Percentiles rank a stretch among this genome's conserved stretches.
These are phyloP conservation scores for Globisporangium emineosum DNA, from an alignment of 352 stramenopile species.

Conservation along the genomic window DNA sequence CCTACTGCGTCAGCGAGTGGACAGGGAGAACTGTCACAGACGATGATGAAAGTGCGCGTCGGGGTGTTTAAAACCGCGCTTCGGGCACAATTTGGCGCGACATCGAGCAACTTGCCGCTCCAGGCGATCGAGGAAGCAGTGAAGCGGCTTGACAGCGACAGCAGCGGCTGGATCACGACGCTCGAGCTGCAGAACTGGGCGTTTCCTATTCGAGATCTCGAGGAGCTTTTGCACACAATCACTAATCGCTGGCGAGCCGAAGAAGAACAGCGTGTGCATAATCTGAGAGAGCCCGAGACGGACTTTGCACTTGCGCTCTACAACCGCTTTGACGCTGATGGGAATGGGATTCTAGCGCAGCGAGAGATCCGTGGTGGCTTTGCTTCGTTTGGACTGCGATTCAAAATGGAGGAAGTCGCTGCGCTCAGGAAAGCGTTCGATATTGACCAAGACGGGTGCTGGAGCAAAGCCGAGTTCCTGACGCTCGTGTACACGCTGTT, in stretches of 20 bases:
- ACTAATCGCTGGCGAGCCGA: constrained; percentile 30
- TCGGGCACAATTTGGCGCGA: constrained; percentile 16
- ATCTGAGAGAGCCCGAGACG: neutral
- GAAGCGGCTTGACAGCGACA: constrained; percentile 47
- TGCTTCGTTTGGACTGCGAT: constrained; percentile 28
- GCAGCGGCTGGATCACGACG: constrained; percentile 69
- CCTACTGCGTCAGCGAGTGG: neutral
- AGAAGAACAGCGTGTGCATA: neutral
- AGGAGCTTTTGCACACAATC: constrained; percentile 50
- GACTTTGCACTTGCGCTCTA: constrained; percentile 37
- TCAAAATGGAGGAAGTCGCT: constrained; percentile 40
- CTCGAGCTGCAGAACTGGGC: constrained; percentile 47
- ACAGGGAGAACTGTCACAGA: neutral
- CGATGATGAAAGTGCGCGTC: constrained; percentile 46
- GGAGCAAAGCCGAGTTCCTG: constrained; percentile 47
- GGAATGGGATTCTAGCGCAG: constrained; percentile 55
- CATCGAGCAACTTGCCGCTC: constrained; percentile 16
- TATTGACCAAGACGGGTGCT: constrained; percentile 45
- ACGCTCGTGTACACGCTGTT: constrained; percentile 40
- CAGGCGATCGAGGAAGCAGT: constrained; percentile 34
- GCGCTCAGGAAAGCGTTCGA: constrained; percentile 58
- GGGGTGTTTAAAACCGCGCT: constrained; percentile 60
- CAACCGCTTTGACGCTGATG: constrained; percentile 48
- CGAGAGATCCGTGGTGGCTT: constrained; percentile 56
- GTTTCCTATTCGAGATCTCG: constrained; percentile 53